Conservation (phyloP, 805 yeast genomes). For the Nakazawaea ambrosiae region DNA sequence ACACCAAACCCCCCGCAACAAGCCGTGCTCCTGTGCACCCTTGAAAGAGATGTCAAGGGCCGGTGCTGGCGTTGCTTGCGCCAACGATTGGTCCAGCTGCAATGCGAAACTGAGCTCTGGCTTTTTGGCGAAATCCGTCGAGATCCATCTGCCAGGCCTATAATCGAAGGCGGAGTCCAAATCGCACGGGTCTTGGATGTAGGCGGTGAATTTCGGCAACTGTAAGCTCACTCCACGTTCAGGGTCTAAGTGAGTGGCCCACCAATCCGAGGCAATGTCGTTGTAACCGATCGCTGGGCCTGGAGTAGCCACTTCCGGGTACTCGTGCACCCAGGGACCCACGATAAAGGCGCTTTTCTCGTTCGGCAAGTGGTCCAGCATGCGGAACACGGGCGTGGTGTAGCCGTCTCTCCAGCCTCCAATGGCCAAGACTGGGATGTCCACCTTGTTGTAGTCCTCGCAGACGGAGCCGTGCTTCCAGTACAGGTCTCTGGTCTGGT, state of each 20-base stretch:
- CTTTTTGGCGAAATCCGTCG: conserved; percentile 16
- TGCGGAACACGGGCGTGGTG: conserved; percentile 35
- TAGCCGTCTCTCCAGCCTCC: conserved; percentile 46
- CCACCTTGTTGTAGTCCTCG: conserved; percentile 31
- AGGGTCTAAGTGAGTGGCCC: conserved; percentile 29
- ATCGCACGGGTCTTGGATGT: conserved; percentile 34
- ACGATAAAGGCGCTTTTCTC: conserved; percentile 30
- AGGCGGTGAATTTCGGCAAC: conserved; percentile 31
- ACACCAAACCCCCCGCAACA: conserved; percentile 38
- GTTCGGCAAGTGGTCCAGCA: conserved; percentile 33
- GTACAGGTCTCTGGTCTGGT: conserved; percentile 36
- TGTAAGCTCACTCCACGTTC: conserved; percentile 17
- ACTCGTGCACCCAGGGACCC: conserved; percentile 46
- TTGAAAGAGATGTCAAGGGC: conserved; percentile 16
- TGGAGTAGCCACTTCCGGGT: conserved; percentile 40
- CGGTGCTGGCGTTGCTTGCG: neutral
- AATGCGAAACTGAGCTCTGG: conserved; percentile 14
- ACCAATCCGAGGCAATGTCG: conserved; percentile 35
- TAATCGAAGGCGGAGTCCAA: conserved; percentile 29
- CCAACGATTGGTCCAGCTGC: conserved; percentile 12
- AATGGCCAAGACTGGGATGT: conserved; percentile 35
- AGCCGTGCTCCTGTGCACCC: conserved; percentile 33
- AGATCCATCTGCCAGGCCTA: conserved; percentile 35
- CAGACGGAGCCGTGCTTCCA: conserved; percentile 43
- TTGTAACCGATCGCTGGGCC: conserved; percentile 37